These are phyloP conservation scores for Arabidopsis thaliana DNA, from an alignment of 345 rosid species.

Conservation along the genomic window DNA sequence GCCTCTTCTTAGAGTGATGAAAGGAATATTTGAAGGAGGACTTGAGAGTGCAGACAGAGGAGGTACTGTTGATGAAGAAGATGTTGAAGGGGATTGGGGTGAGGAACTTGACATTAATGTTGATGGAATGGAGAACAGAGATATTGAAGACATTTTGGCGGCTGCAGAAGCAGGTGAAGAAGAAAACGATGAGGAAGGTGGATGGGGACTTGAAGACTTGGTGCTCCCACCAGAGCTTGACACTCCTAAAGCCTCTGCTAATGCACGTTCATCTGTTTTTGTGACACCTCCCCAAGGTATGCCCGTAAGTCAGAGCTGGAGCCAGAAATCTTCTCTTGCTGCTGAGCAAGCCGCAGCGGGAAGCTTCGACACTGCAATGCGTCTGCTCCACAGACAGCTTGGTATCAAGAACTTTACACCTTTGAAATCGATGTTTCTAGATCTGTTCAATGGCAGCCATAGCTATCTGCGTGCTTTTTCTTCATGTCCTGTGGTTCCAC, in stretches of 20 bases:
- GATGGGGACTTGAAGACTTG: conserved; percentile 97
- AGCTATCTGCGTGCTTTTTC: conserved; percentile 70
- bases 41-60: conserved; percentile 62
- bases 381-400: conserved; percentile 86
- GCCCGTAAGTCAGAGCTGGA: conserved; percentile 94
- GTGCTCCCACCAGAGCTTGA: conserved; percentile 89
- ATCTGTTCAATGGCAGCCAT: conserved; percentile 75
- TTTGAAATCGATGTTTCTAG: conserved; percentile 72
- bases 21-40: conserved; percentile 94
- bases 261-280: conserved; percentile 65
- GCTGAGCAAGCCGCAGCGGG: conserved; percentile 96
- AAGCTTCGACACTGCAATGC: conserved; percentile 91
- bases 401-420: conserved; percentile 84
- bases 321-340: conserved; percentile 83
- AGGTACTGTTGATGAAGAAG: conserved; percentile 75
- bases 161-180: conserved; percentile 68
- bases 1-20: conserved; percentile 94
- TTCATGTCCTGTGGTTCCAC: conserved; percentile 79
- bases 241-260: conserved; percentile 68
- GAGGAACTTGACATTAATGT: conserved; percentile 79
- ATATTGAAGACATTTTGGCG: conserved; percentile 59
- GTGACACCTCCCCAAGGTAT: conserved; percentile 88
- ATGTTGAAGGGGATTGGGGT: conserved; percentile 79
- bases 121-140: conserved; percentile 71
- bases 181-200: conserved; percentile 75